These are phyloP conservation scores for Effrenium voratum DNA, from an alignment of 73 alveolate genomes.

Conservation along the genomic window DNA sequence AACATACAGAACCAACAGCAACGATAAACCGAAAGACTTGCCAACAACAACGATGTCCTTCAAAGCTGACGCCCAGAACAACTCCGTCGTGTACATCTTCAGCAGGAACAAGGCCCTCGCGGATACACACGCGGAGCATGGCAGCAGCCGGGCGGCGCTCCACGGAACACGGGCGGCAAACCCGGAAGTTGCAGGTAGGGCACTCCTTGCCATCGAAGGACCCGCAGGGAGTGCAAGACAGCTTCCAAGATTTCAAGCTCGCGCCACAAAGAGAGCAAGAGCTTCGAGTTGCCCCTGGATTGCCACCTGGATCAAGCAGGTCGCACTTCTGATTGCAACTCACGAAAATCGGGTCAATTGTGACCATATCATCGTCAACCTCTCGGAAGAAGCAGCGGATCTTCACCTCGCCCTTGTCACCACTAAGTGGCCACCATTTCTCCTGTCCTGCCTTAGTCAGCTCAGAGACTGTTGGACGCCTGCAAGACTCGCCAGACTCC, in stretches of 20 bases:
- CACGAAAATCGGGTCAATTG: background rate
- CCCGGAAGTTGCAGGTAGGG: slow-evolving; percentile 24
- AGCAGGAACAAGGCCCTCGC: slow-evolving; percentile 59
- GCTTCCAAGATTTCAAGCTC: background rate
- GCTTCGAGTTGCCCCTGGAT: too few relatives aligned
- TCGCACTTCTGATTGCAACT: too few relatives aligned
- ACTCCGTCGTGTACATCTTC: slow-evolving; percentile 23
- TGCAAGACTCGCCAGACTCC: background rate
- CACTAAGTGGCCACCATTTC: too few relatives aligned
- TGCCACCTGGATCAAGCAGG: too few relatives aligned
- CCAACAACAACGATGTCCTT: too few relatives aligned
- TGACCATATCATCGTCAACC: background rate
- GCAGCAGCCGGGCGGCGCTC: slow-evolving; percentile 64
- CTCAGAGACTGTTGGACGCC: background rate
- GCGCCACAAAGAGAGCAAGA: slow-evolving; percentile 53
- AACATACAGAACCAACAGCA: too few relatives aligned
- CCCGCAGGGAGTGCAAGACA: background rate
- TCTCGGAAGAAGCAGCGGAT: slow-evolving; percentile 50
- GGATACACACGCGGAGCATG: slow-evolving; percentile 42
- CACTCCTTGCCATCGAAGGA: slow-evolving; percentile 1
- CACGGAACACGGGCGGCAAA: slow-evolving; percentile 8
- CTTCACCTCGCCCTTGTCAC: background rate
- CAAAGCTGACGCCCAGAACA: slow-evolving; percentile 37
- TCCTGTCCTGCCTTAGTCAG: background rate
- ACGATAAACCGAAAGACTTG: too few relatives aligned